A percentile compares a stretch with the other conserved stretches of the same genome.
phyloP scores from a whole-genome alignment of 2,329 filamentous ascomycete genomes.

The Penicillium fuscoglaucum region DNA sequence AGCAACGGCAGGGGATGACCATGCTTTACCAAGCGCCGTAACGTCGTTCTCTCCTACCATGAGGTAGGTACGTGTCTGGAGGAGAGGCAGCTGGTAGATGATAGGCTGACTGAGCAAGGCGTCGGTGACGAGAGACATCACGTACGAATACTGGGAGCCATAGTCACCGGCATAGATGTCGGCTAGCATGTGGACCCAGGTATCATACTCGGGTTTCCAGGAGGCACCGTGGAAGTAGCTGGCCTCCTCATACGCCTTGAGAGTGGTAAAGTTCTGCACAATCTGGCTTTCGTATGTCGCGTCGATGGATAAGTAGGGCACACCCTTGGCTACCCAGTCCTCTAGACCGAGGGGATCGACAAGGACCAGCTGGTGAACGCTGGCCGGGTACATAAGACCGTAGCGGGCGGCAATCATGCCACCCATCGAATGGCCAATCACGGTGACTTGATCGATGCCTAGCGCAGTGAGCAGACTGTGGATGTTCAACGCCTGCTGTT shows the following conservation, averaged over 20 bases:
- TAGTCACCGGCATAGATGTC: constrained; percentile 16
- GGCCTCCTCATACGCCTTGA: constrained; percentile 15
- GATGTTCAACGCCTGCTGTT: constrained; percentile 17
- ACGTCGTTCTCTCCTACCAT: constrained; percentile 15
- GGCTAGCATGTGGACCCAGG: constrained; percentile 17
- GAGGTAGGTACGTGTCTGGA: constrained; percentile 17
- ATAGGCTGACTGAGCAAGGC: constrained; percentile 15
- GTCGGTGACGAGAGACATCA: constrained; percentile 18
- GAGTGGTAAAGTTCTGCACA: constrained; percentile 13
- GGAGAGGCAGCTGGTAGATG: constrained; percentile 15
- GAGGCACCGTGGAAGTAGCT: constrained; percentile 14
- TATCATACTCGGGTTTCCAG: constrained; percentile 17
- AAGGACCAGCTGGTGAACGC: constrained; percentile 14
- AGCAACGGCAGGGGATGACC: constrained; percentile 10
- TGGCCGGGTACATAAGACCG: constrained; percentile 17
- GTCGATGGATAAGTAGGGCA: constrained; percentile 12
- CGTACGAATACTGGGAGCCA: constrained; percentile 14
- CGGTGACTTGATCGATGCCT: constrained; percentile 9
- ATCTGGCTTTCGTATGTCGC: constrained; percentile 10
- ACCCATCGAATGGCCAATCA: constrained; percentile 19
- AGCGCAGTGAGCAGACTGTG: constrained; percentile 16
- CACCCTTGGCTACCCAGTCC: constrained; percentile 18
- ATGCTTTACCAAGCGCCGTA: constrained; percentile 15
- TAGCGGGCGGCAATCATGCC: constrained; percentile 19
- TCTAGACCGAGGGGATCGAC: constrained; percentile 17